Conservation (phyloP, 1,284 basidiomycete species). For the Sphagnurus paluster region DNA sequence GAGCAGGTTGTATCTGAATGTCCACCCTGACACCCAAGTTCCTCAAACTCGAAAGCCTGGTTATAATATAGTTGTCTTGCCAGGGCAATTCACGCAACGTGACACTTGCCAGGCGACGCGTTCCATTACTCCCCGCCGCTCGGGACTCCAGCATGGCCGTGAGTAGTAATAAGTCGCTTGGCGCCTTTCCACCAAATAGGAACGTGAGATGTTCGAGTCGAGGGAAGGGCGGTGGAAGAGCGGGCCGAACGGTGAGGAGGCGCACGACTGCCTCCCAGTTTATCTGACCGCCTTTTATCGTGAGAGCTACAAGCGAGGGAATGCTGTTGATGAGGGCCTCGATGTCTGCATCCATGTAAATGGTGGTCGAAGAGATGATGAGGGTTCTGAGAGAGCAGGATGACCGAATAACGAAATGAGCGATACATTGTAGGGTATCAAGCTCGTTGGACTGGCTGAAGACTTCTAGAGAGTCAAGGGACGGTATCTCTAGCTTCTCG, state of each 20-base stretch:
- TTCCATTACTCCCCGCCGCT: too few relatives aligned
- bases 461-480: not conserved
- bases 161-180: too few relatives aligned
- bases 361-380: not conserved
- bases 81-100: too few relatives aligned
- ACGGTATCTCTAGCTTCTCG: not conserved
- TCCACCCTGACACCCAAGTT: too few relatives aligned
- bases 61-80: too few relatives aligned
- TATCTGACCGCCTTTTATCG: not conserved
- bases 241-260: not conserved
- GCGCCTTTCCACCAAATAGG: not conserved
- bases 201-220: not conserved
- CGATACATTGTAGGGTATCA: not conserved
- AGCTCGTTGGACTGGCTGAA: not conserved
- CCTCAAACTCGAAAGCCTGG: too few relatives aligned
- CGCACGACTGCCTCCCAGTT: not conserved
- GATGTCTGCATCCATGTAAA: not conserved
- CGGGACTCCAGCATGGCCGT: too few relatives aligned
- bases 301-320: not conserved
- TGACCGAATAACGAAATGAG: not conserved
- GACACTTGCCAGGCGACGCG: too few relatives aligned
- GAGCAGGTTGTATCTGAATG: too few relatives aligned
- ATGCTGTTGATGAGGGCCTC: not conserved
- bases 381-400: conserved; percentile 1
- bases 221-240: not conserved